Evolutionary conservation across 495 filamentous ascomycete species (phyloP).

Genomic region (Hypoxylon intermedium): DNA sequence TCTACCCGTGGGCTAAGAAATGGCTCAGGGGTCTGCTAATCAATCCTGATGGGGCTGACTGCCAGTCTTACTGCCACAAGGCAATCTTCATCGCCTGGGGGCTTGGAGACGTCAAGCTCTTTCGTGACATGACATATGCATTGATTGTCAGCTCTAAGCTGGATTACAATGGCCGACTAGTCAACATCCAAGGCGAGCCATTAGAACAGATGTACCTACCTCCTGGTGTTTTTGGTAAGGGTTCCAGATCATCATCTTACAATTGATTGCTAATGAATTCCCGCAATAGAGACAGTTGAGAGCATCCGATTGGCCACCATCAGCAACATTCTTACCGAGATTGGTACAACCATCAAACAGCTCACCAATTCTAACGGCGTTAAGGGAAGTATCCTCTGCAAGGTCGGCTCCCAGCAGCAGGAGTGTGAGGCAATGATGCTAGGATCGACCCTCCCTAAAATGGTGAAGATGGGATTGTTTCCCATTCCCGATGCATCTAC

Average conservation of each 20-base stretch:
- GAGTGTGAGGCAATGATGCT: slow-evolving; percentile 32
- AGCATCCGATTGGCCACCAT: no score
- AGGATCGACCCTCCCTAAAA: slow-evolving; percentile 16
- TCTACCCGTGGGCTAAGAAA: slow-evolving; percentile 22
- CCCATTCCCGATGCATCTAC: slow-evolving; percentile 18
- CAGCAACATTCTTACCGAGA: no score
- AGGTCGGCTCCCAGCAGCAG: slow-evolving; percentile 1
- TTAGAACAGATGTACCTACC: slow-evolving; percentile 18
- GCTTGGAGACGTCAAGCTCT: slow-evolving; percentile 22
- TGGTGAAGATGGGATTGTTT: slow-evolving; percentile 13
- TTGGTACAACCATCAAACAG: no score
- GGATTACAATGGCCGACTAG: slow-evolving; percentile 8
- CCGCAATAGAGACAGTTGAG: not conserved
- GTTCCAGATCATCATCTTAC: not conserved
- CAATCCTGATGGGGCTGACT: not conserved
- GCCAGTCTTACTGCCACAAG: slow-evolving; percentile 16
- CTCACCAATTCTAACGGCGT: no score
- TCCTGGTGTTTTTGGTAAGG: slow-evolving; percentile 11
- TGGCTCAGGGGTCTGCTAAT: slow-evolving; percentile 8
- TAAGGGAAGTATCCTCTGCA: slow-evolving; percentile 15
- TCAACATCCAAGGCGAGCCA: slow-evolving; percentile 10
- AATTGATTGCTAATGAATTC: not conserved
- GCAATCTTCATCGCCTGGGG: slow-evolving; percentile 19
- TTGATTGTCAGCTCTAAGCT: slow-evolving; percentile 23
- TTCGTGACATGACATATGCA: slow-evolving; percentile 16